phyloP scores from a whole-genome alignment of 2,329 filamentous ascomycete species.

The Delphinella strobiligena region DNA sequence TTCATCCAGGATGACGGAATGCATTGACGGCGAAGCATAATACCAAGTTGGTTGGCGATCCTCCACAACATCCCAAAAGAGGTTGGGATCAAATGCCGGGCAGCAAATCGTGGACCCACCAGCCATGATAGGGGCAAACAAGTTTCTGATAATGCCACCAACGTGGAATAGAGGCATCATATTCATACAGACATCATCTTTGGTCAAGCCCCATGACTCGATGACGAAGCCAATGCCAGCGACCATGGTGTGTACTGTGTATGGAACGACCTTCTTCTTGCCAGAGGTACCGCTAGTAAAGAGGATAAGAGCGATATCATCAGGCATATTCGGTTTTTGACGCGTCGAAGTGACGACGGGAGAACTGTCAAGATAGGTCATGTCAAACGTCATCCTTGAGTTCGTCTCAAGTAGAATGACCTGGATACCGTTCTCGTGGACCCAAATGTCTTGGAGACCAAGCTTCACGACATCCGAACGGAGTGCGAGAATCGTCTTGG shows the following conservation, averaged over 20 bases:
- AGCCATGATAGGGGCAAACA: conserved; percentile 43
- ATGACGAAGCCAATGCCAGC: conserved; percentile 41
- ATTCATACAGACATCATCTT: conserved; percentile 41
- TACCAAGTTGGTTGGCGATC: conserved; percentile 42
- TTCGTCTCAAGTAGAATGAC: conserved; percentile 30
- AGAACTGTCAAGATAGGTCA: conserved; percentile 5
- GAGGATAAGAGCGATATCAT: conserved; percentile 40
- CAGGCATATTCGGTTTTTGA: conserved; percentile 27
- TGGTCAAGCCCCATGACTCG: conserved; percentile 39
- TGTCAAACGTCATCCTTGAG: conserved; percentile 20
- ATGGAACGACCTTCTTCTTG: conserved; percentile 46
- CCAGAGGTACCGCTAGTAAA: conserved; percentile 48
- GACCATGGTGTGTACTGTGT: conserved; percentile 39
- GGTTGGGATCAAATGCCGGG: conserved; percentile 40
- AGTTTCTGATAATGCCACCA: conserved; percentile 42
- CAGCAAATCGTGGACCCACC: conserved; percentile 44
- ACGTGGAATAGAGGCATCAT: conserved; percentile 48
- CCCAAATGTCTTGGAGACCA: conserved; percentile 24
- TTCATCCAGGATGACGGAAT: conserved; percentile 41
- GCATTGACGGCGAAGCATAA: conserved; percentile 47
- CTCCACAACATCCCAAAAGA: conserved; percentile 45
- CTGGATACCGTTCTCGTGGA: conserved; percentile 22
- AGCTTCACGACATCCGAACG: conserved; percentile 29
- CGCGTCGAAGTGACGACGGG: background rate
- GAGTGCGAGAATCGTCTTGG: conserved; percentile 36